Percentiles rank a stretch among this genome's conserved stretches.
Evolutionary conservation across 257 asterid genomes (phyloP).

Genomic region (Jacaranda mimosifolia): DNA sequence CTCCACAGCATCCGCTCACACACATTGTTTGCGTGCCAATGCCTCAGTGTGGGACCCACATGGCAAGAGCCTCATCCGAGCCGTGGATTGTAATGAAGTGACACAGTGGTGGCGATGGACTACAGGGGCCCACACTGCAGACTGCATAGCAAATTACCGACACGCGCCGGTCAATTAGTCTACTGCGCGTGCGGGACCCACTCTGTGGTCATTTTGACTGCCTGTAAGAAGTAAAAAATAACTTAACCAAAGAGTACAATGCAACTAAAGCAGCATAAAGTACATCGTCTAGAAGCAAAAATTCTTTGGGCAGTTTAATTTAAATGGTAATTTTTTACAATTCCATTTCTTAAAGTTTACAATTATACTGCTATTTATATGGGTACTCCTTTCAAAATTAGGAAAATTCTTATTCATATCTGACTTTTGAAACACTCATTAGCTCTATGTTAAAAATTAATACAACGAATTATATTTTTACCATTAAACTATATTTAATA

Average conservation of each 20-base stretch:
- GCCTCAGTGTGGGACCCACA: not conserved
- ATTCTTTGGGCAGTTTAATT: not conserved
- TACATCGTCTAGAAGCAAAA: constrained; percentile 18
- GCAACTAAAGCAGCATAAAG: constrained; percentile 10
- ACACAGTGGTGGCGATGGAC: no score
- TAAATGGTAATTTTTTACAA: no score
- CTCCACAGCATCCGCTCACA: constrained; percentile 17
- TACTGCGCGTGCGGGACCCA: constrained; percentile 6
- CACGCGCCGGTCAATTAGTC: constrained; percentile 22
- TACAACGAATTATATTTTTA: no score
- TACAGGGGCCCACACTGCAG: not conserved
- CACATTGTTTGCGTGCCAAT: not conserved
- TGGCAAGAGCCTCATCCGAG: not conserved
- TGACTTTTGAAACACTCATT: no score
- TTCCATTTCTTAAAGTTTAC: no score
- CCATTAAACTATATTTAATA: no score
- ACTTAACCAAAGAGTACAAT: not conserved
- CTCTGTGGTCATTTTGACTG: constrained; percentile 23
- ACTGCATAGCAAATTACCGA: not conserved
- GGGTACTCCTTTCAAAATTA: no score
- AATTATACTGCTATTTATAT: no score
- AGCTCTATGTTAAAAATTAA: no score
- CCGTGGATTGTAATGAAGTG: not conserved
- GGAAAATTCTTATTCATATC: no score
- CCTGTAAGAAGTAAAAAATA: not conserved